Base-by-base conservation (phyloP, 1,284 basidiomycete genomes). In the Apiotrichum brassicae region DNA sequence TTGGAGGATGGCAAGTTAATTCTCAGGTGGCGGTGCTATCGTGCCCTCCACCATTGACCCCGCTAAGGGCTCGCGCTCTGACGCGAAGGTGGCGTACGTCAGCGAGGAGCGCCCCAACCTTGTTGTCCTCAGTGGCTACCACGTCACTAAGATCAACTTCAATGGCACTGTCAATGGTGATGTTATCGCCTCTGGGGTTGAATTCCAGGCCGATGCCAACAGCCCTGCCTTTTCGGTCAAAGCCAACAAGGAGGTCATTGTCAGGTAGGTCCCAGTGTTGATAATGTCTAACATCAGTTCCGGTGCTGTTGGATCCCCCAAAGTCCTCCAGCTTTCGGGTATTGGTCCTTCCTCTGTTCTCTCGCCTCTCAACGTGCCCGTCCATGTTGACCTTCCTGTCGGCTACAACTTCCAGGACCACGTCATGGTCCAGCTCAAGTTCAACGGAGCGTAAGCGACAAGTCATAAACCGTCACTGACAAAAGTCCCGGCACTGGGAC, bases 41-140 rank as follows among this genome's bases (percentile, higher is more conserved):
- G 79, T 82, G 0, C 79, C 81, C 1, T 81, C 79, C 8, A 76
- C 79, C 22, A 81, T 86, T 66, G 83, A 85, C 68, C 78, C 80
- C 0, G 42, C 66, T 23, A 85, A 82, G 60, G 76, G 79, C 75
- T 81, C 80, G 1, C 78, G 85, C 33, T 84, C 81, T 3, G 82
- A 83, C 69, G 76, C 83, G 4, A 78, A 81, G 40, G 78, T 79
- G 3, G 83, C 78, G 1, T 86, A 86, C 73, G 79, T 86, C 60
- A 71, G 80, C 28, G 76, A 78, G 4, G 75, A 79, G 9, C 76
- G 82, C 35, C 43, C 75, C 25, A 86, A 87, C 64, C 77, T 86
- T 42, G 77, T 78, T 50, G 79, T 86, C 53, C 68, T 74, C 36
- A 78, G 77, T 0, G 72, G 71, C 26, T 69, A 77, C 74, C 60